Percentiles rank a stretch among this genome's conserved stretches.
These are phyloP conservation scores for Theobroma cacao DNA, from an alignment of 345 rosid species.

Conservation along the genomic window DNA sequence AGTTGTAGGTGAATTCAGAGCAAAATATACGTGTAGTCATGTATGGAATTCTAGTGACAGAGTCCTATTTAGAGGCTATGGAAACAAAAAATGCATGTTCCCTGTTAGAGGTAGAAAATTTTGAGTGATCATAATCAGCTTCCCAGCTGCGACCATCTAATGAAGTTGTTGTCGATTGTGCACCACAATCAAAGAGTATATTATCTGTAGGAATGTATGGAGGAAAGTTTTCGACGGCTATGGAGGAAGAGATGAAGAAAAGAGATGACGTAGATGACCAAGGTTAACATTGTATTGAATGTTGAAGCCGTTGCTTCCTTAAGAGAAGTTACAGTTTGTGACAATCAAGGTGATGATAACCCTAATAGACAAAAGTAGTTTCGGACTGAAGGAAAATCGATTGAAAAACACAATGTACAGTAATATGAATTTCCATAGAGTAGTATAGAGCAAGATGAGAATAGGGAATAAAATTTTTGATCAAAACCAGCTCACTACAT, in stretches of 20 bases:
- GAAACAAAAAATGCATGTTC: background rate
- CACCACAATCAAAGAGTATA: background rate
- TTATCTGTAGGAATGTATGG: background rate
- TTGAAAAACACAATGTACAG: too few relatives aligned
- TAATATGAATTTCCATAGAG: too few relatives aligned
- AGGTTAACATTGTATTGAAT: too few relatives aligned
- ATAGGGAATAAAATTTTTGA: too few relatives aligned
- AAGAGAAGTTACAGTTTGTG: too few relatives aligned
- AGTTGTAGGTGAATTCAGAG: constrained; percentile 27
- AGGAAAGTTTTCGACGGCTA: background rate
- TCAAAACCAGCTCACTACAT: too few relatives aligned
- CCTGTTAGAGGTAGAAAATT: background rate
- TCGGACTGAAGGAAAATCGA: too few relatives aligned
- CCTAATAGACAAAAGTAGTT: too few relatives aligned
- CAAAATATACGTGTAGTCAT: constrained; percentile 23
- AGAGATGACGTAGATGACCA: background rate
- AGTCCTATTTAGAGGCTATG: background rate
- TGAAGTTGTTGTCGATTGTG: background rate
- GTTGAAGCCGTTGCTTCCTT: too few relatives aligned
- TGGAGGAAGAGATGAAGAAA: background rate
- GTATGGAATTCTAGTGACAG: background rate
- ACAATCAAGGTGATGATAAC: too few relatives aligned
- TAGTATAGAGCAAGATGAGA: too few relatives aligned
- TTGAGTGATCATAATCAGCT: background rate
- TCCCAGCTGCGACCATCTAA: background rate